Conservation (phyloP, 768 basidiomycete genomes). For the Podaxis sp. region DNA sequence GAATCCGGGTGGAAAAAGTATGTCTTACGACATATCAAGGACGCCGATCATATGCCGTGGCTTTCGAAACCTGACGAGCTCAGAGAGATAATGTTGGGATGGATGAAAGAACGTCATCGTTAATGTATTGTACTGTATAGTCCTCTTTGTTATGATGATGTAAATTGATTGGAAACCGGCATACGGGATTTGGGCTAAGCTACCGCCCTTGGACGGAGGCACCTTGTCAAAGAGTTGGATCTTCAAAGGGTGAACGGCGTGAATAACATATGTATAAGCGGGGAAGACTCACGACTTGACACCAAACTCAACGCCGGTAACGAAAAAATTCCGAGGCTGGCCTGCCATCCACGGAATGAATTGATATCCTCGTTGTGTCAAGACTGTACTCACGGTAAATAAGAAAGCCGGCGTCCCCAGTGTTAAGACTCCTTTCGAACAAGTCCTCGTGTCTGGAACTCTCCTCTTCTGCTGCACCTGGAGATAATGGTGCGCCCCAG, state of each 20-base stretch:
- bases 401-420: not conserved
- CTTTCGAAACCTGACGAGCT: constrained; percentile 23
- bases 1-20: constrained; percentile 25
- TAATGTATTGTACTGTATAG: not conserved
- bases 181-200: not conserved
- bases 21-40: constrained; percentile 21
- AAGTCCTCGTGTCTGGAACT: not conserved
- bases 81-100: constrained; percentile 22
- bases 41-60: constrained; percentile 33
- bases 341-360: not conserved
- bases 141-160: not conserved
- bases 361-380: not conserved
- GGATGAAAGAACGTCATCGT: constrained; percentile 16
- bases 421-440: constrained; percentile 1
- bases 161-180: not conserved
- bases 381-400: not conserved
- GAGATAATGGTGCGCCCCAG: constrained; percentile 21
- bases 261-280: not conserved
- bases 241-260: not conserved
- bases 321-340: not conserved
- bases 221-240: not conserved
- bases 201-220: not conserved
- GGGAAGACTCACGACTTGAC: not conserved
- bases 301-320: constrained; percentile 10
- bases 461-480: not conserved